phyloP scores from a whole-genome alignment of 1,139 yeast genomes.

The Suhomyces maxii region DNA sequence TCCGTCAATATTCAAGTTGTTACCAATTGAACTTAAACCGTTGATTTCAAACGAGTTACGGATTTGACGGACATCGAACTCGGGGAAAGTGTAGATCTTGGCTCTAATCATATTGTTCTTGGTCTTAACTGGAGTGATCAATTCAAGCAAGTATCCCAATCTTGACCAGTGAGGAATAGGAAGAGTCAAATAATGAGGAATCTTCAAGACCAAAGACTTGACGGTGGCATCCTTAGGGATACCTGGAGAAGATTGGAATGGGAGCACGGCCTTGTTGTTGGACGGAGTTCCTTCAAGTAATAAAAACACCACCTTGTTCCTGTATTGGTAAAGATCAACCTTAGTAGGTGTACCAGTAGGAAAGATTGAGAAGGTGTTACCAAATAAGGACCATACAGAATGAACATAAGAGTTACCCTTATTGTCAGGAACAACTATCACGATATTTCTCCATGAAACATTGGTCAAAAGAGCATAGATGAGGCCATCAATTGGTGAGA shows the following conservation, averaged over 20 bases:
- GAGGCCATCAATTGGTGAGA: slow-evolving; percentile 56
- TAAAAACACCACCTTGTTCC: slow-evolving; percentile 43
- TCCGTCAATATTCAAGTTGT: slow-evolving; percentile 26
- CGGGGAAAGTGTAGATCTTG: slow-evolving; percentile 27
- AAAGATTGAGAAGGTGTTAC: slow-evolving; percentile 26
- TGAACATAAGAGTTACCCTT: slow-evolving; percentile 37
- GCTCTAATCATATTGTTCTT: slow-evolving; percentile 21
- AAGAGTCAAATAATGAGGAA: slow-evolving; percentile 36
- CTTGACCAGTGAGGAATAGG: slow-evolving; percentile 32
- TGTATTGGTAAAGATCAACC: slow-evolving; percentile 23
- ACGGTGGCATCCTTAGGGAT: slow-evolving; percentile 21
- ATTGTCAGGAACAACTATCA: slow-evolving; percentile 46
- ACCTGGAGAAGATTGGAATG: slow-evolving; percentile 29
- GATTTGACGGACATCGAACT: slow-evolving; percentile 18
- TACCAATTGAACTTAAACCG: slow-evolving; percentile 29
- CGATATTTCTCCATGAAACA: slow-evolving; percentile 29
- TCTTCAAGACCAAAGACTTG: slow-evolving; percentile 46
- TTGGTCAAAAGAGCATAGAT: slow-evolving; percentile 31
- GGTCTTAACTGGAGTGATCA: slow-evolving; percentile 23
- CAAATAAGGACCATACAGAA: slow-evolving; percentile 36
- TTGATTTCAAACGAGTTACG: slow-evolving; percentile 31
- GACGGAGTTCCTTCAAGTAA: slow-evolving; percentile 72
- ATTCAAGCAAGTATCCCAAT: slow-evolving; percentile 24
- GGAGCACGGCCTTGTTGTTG: slow-evolving; percentile 60
- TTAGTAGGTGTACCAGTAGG: slow-evolving; percentile 11